Evolutionary conservation across 176 grass and related monocot species (phyloP).

Genomic region (Thinopyrum elongatum): DNA sequence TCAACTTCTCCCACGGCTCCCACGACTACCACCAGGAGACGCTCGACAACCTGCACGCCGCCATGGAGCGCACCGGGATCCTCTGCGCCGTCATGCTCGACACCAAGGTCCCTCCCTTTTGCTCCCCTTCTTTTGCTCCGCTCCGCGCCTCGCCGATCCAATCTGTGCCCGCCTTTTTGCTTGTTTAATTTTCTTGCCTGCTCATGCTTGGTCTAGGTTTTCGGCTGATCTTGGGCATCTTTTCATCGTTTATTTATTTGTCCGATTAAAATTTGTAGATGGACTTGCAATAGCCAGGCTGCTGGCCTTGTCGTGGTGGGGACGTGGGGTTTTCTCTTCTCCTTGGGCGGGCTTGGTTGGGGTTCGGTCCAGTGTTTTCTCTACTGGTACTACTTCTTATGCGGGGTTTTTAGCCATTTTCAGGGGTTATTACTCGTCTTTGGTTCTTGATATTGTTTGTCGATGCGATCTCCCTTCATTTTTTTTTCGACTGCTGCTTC

Average conservation of each 20-base stretch:
- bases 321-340: neutral
- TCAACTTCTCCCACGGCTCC: slow-evolving; percentile 96
- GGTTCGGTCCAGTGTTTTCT: neutral
- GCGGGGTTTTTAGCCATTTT: neutral
- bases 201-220: neutral
- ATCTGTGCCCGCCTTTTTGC: neutral
- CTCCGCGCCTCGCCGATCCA: neutral
- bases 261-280: neutral
- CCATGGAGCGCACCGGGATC: slow-evolving; percentile 78
- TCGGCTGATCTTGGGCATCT: neutral
- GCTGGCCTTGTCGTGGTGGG: neutral
- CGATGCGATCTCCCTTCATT: neutral
- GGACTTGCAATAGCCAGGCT: neutral
- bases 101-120: slow-evolving; percentile 48
- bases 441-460: neutral
- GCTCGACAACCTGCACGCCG: slow-evolving; percentile 74
- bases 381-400: neutral
- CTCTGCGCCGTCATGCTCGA: slow-evolving; percentile 98
- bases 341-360: neutral
- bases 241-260: neutral
- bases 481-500: neutral
- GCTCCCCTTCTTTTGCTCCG: neutral
- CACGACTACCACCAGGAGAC: slow-evolving; percentile 97
- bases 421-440: neutral
- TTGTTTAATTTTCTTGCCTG: neutral